Evolutionary conservation across 1,284 basidiomycete genomes (phyloP).

Genomic region (Apiotrichum sp.): DNA sequence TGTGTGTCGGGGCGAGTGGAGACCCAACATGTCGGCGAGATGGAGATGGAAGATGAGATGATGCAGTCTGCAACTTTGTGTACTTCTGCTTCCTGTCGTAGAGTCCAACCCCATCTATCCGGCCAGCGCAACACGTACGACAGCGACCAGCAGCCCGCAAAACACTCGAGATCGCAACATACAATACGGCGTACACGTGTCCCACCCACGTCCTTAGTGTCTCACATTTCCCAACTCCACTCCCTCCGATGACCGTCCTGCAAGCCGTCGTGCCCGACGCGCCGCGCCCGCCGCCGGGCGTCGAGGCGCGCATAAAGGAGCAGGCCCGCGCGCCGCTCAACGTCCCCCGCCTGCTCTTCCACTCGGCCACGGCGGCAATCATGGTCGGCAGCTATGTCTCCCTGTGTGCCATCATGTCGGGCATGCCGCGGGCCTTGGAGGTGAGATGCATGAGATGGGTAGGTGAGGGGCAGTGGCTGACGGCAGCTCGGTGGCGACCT

Average conservation of each 20-base stretch:
- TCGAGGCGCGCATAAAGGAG: not conserved
- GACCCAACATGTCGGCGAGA: too few species aligned
- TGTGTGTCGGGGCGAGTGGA: too few species aligned
- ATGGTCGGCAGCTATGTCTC: conserved; percentile 27
- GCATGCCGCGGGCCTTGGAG: too few species aligned
- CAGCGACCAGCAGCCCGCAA: too few species aligned
- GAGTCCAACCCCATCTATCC: too few species aligned
- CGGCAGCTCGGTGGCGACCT: conserved; percentile 54
- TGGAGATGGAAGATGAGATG: too few species aligned
- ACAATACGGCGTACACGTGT: too few species aligned
- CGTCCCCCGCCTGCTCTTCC: conserved; percentile 25
- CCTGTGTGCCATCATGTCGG: not conserved
- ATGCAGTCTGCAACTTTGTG: too few species aligned
- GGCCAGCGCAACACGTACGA: too few species aligned
- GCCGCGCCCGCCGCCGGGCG: not conserved
- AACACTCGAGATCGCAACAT: too few species aligned
- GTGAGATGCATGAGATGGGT: not conserved
- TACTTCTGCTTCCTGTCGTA: too few species aligned
- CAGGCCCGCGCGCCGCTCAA: not conserved
- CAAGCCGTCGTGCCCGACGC: not conserved
- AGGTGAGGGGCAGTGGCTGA: conserved; percentile 1
- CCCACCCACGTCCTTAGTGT: not conserved
- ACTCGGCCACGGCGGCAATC: conserved; percentile 28
- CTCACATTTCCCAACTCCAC: not conserved
- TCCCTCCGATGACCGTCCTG: not conserved